A percentile compares a stretch with the other conserved stretches of the same genome.
Evolutionary conservation across 352 stramenopile genomes (phyloP).

Genomic region (Blastocystis sp.): DNA sequence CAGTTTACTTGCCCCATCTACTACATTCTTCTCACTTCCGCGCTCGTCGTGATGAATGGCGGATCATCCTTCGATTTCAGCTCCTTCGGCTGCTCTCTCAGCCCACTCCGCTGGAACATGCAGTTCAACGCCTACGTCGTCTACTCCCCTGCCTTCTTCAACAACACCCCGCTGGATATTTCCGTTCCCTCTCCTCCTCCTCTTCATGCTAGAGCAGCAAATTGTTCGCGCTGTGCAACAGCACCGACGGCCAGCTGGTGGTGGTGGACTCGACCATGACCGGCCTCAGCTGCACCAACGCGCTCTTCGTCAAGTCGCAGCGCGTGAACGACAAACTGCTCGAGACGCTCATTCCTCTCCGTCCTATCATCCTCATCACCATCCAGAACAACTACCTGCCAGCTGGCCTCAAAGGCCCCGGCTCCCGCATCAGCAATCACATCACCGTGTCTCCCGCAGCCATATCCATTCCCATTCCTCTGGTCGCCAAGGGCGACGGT

Average conservation of each 20-base stretch:
- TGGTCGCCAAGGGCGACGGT: background rate
- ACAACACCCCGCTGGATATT: conserved; percentile 7
- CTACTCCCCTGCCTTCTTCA: conserved; percentile 53
- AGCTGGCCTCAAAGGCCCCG: background rate
- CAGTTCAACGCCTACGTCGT: conserved; percentile 53
- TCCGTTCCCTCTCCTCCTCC: background rate
- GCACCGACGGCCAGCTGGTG: conserved; percentile 25
- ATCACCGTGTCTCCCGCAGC: background rate
- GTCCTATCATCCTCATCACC: background rate
- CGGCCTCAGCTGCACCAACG: background rate
- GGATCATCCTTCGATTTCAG: conserved; percentile 17
- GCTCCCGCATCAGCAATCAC: background rate
- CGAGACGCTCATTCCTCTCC: background rate
- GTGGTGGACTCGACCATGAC: background rate
- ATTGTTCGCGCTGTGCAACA: conserved; percentile 26
- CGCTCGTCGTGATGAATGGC: background rate
- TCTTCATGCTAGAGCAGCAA: background rate
- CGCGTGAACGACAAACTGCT: background rate
- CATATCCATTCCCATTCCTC: conserved; percentile 24
- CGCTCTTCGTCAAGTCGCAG: background rate
- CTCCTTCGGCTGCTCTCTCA: background rate
- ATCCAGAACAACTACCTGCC: conserved; percentile 2
- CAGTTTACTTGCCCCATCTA: conserved; percentile 44
- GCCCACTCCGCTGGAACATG: conserved; percentile 39
- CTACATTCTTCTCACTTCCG: conserved; percentile 33